Base-by-base conservation (phyloP, 2,329 filamentous ascomycete species). In the Aspergillus sp. region DNA sequence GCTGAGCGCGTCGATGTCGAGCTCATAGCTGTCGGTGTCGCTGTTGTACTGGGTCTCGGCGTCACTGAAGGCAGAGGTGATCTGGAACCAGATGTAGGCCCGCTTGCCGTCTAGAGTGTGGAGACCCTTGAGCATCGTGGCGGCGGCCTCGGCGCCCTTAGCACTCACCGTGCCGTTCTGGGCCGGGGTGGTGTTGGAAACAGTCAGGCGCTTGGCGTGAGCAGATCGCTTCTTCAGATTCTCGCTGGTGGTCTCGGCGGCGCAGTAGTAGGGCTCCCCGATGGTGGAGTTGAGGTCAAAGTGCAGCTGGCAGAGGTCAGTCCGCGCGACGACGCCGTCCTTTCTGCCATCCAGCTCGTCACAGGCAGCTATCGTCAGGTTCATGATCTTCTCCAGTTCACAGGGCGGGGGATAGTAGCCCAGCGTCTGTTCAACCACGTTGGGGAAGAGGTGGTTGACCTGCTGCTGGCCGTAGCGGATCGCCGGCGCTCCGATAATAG, bases 211-310 rank as follows among this genome's bases (percentile, higher is more conserved):
- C 27, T 30, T 30, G 8, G 27, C 2, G 8, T 30, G 27, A 8
- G 27, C 27, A 2, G 8, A 30, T 30, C 27, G 27, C 27, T 30
- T 30, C 27, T 30, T 30, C 27, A 30, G 27, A 10, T 30, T 30
- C 27, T 30, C 27, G 1, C 27, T 30, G 27, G 27, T 30, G 27
- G 27, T 30, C 27, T 30, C 27, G 32, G 70, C 77, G 49, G 71
- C 76, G 58, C 75, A 84, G 68, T 67, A 78, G 69, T 78, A 85
- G 1, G 78, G 56, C 53, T 74, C 62, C n/a, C 83, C 83, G 58
- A 84, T 72, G 44, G 77, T 79, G 13, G 75, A 71, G 58, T 70
- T 78, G 32, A 82, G 64, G 65, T 85, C 76, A 68, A 80, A 81
- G 41, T 79, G 66, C 27, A 30, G 7, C 27, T 30, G 27, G 27